Evolutionary conservation across 139 green algal genomes (phyloP).

Genomic region (Desmodesmus armatus): DNA sequence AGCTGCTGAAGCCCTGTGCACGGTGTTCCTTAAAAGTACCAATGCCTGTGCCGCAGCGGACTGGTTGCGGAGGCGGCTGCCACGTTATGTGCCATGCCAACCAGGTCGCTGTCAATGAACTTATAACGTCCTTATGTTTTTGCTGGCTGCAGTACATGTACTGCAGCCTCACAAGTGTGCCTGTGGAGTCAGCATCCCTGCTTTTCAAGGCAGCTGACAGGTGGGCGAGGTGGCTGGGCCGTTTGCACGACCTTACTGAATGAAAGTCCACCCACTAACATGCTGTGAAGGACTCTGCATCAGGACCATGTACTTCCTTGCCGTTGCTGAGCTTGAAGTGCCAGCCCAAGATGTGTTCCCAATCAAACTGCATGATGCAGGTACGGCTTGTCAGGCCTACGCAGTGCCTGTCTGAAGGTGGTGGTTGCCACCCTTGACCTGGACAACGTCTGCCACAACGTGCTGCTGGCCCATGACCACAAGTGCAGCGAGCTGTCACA

Average conservation of each 20-base stretch:
- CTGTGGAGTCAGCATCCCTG: constrained; percentile 8
- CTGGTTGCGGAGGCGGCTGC: too few species aligned
- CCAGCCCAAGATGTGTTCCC: neutral
- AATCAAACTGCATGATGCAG: constrained; percentile 24
- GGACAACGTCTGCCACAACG: constrained; percentile 32
- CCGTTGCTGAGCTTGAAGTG: neutral
- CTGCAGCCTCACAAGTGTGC: constrained; percentile 23
- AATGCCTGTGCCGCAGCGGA: too few species aligned
- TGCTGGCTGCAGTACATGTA: constrained; percentile 50
- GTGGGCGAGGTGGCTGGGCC: neutral
- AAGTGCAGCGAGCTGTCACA: constrained; percentile 16
- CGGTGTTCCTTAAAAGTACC: too few species aligned
- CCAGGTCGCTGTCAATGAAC: too few species aligned
- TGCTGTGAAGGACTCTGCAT: neutral
- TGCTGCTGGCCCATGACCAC: constrained; percentile 40
- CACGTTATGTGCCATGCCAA: too few species aligned
- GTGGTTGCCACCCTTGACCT: constrained; percentile 10
- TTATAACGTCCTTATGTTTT: too few species aligned
- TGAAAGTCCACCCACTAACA: too few species aligned
- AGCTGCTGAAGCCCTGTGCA: too few species aligned
- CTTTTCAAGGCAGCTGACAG: constrained; percentile 39
- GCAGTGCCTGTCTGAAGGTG: constrained; percentile 8
- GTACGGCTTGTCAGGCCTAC: constrained; percentile 32
- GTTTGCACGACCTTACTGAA: neutral
- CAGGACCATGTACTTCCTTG: neutral